phyloP scores from a whole-genome alignment of 2,329 filamentous ascomycete genomes.

The Helotiales sp. region DNA sequence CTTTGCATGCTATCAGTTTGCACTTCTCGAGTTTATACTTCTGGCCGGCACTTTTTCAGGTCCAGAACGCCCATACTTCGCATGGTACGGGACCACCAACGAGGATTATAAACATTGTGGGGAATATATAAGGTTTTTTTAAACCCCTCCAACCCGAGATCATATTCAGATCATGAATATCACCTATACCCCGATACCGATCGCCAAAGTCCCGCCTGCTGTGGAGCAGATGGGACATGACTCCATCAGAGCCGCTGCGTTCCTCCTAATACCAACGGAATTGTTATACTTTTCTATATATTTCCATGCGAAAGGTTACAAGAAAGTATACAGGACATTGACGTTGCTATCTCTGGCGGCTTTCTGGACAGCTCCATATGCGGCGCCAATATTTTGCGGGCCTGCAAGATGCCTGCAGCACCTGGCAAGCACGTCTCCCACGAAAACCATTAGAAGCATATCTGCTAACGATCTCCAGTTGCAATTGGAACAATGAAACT shows the following conservation, averaged over 20 bases:
- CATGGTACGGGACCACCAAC: too few relatives aligned
- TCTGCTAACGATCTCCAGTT: constrained; percentile 29
- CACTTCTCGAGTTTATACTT: too few relatives aligned
- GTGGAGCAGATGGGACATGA: constrained; percentile 30
- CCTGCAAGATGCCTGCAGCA: constrained; percentile 35
- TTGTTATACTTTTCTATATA: constrained; percentile 37
- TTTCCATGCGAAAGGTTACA: constrained; percentile 28
- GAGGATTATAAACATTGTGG: too few relatives aligned
- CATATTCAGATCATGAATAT: constrained; percentile 28
- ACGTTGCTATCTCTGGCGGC: constrained; percentile 25
- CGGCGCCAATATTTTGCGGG: constrained; percentile 36
- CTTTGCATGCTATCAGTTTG: too few relatives aligned
- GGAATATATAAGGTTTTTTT: too few relatives aligned
- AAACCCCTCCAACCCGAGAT: neutral
- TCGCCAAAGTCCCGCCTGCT: constrained; percentile 23
- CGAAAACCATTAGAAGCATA: neutral
- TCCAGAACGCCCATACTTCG: too few relatives aligned
- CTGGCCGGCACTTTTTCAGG: too few relatives aligned
- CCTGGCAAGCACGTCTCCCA: constrained; percentile 34
- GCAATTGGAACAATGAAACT: constrained; percentile 42
- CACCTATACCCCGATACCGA: constrained; percentile 21
- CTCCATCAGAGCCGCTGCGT: constrained; percentile 27
- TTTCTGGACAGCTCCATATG: constrained; percentile 30
- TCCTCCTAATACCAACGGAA: constrained; percentile 31
- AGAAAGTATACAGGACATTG: constrained; percentile 27